A percentile compares a stretch with the other conserved stretches of the same genome.
Conservation (phyloP, 2,329 filamentous ascomycete species). For the Pseudogymnoascus sp. region DNA sequence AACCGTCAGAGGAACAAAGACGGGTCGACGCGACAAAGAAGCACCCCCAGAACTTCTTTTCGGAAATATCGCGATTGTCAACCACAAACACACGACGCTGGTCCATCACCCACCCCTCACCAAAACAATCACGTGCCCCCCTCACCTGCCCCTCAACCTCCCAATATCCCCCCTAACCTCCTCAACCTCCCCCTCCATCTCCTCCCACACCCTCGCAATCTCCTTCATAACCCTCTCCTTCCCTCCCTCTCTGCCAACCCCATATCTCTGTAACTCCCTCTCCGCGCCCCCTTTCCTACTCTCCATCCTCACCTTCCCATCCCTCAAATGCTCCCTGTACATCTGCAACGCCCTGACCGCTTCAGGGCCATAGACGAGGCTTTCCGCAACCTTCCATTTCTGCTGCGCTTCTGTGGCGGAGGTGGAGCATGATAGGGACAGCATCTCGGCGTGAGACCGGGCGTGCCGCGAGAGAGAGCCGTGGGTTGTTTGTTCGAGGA, state of each 20-base stretch:
- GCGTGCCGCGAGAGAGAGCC: conserved; percentile 22
- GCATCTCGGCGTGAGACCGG: conserved; percentile 16
- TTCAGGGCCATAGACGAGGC: conserved; percentile 24
- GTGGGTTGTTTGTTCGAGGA: conserved; percentile 25
- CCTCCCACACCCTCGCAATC: conserved; percentile 27
- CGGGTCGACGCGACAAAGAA: background rate
- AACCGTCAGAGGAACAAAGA: background rate
- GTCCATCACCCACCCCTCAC: background rate
- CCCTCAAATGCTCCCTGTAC: conserved; percentile 23
- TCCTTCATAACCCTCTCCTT: conserved; percentile 29
- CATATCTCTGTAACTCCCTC: conserved; percentile 26
- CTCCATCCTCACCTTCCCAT: conserved; percentile 23
- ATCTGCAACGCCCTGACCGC: conserved; percentile 21
- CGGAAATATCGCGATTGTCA: background rate
- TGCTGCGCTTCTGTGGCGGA: conserved; percentile 15
- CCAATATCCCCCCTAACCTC: conserved; percentile 28
- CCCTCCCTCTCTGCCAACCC: conserved; percentile 22
- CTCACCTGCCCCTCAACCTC: conserved; percentile 19
- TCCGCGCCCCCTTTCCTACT: conserved; percentile 22
- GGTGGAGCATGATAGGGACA: conserved; percentile 17
- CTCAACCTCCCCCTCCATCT: conserved; percentile 22
- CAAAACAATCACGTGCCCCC: background rate
- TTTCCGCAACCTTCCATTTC: conserved; percentile 18
- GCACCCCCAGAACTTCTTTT: background rate
- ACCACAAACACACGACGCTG: background rate